Evolutionary conservation across 2,329 filamentous ascomycete species (phyloP), one percentile per base, ranked within the genome.

Genomic region (Clonostachys byssicola): DNA sequence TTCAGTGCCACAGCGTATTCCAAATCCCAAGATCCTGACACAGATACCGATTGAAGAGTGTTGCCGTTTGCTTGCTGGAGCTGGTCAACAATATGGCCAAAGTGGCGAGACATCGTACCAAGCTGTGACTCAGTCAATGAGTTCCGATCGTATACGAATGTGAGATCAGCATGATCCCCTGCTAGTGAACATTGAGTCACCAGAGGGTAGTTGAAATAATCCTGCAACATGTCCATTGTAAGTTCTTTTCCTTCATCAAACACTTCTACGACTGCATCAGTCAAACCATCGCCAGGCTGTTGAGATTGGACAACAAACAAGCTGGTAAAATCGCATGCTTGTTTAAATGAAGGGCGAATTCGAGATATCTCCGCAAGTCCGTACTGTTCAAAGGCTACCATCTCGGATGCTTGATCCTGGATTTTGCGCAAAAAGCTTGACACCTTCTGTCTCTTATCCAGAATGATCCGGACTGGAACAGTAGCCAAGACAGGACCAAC

Each of bases 401-500:
- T 52, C 9, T 49, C 42, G 10, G 42, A 34, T 8, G 40, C 42
- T 30, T 56, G 51, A 16, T 35, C 38, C 18, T 52, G 49, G 8
- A 52, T 36, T 9, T 34, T n/a, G 6, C 36, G n/a, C 13, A 52
- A 40, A 45, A 49, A 52, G 13, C 40, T n/a, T 18, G 34, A 13
- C 12, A 41, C 35, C 5, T 10, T 34, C 41, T 33, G n/a, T 12
- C 18, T 10, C 17, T 36, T 40, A 14, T 49, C 33, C 2, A 52
- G 41, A 7, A 34, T 34, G 20, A 53, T 34, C 8, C 54, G 50
- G 7, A 59, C 30, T 5, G 57, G 58, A 1, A 60, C 51, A 4
- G 54, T 57, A 17, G 54, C 49, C 17, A 62, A 54, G 2, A 54
- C 54, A 13, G 59, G 58, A 1, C 53, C 59, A 8, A 51, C 47